These are phyloP conservation scores for Cladorrhinum samala DNA, from an alignment of 495 filamentous ascomycete species.

Conservation along the genomic window DNA sequence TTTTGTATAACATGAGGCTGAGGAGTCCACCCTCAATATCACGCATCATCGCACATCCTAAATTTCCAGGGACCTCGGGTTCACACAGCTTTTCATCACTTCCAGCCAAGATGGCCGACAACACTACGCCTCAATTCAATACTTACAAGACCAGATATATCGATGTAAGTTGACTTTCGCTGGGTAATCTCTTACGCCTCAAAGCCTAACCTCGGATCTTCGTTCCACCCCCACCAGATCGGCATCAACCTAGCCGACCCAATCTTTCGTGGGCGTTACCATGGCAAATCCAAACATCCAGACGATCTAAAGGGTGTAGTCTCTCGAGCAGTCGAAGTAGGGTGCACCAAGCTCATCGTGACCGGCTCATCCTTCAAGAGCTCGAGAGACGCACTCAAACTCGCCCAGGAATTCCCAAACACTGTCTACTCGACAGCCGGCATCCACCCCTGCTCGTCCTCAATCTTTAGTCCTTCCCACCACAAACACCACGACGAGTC, in stretches of 20 bases:
- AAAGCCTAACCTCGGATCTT: too few species aligned
- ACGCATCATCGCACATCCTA: conserved; percentile 8
- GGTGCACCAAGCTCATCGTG: conserved; percentile 84
- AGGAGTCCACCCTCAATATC: background rate
- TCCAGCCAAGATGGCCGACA: conserved; percentile 15
- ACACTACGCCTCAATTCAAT: conserved; percentile 5
- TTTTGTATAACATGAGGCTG: conserved; percentile 12
- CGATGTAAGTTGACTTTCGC: conserved; percentile 44
- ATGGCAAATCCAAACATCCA: conserved; percentile 73
- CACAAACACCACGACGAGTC: conserved; percentile 43
- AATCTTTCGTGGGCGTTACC: conserved; percentile 77
- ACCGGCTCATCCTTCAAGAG: conserved; percentile 85
- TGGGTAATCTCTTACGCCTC: too few species aligned
- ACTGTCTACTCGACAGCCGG: conserved; percentile 84
- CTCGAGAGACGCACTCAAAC: conserved; percentile 63
- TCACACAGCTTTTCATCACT: background rate
- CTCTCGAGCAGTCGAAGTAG: conserved; percentile 63
- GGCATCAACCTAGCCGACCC: conserved; percentile 93
- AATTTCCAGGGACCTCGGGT: background rate
- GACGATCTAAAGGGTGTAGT: conserved; percentile 74
- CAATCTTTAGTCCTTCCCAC: conserved; percentile 58
- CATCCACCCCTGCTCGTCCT: conserved; percentile 80
- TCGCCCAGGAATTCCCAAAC: conserved; percentile 68
- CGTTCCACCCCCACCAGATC: conserved; percentile 41
- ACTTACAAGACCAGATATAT: conserved; percentile 49